A percentile compares a stretch with the other conserved stretches of the same genome.
These are phyloP conservation scores for Colletotrichum truncatum DNA, from an alignment of 2,329 filamentous ascomycete genomes.

Conservation along the genomic window DNA sequence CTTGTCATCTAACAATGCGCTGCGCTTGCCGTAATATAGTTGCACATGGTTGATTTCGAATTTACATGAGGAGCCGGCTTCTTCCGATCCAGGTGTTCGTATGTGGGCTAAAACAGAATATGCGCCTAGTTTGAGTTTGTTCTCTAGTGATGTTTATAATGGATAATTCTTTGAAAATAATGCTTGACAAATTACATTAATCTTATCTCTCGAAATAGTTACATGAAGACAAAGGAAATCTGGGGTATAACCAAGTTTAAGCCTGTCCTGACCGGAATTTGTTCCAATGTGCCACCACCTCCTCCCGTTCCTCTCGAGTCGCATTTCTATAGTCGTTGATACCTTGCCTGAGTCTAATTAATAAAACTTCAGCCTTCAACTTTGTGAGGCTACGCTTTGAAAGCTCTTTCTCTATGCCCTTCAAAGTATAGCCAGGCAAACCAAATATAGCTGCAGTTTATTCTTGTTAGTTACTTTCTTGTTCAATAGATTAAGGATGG, in stretches of 20 bases:
- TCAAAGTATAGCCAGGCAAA: constrained; percentile 59
- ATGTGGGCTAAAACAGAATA: too few relatives aligned
- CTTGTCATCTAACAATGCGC: too few relatives aligned
- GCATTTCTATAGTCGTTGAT: constrained; percentile 39
- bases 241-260: constrained; percentile 10
- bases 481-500: too few relatives aligned
- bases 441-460: constrained; percentile 50
- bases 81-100: too few relatives aligned
- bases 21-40: too few relatives aligned
- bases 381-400: constrained; percentile 42
- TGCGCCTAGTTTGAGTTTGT: too few relatives aligned
- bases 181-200: too few relatives aligned
- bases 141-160: too few relatives aligned
- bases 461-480: constrained; percentile 12
- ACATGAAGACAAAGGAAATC: constrained; percentile 8
- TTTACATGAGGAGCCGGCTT: too few relatives aligned
- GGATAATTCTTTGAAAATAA: too few relatives aligned
- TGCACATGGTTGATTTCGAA: too few relatives aligned
- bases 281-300: constrained; percentile 39
- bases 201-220: too few relatives aligned
- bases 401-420: constrained; percentile 61
- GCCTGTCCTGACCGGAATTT: neutral
- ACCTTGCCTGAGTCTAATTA: constrained; percentile 41
- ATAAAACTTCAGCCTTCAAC: constrained; percentile 42
- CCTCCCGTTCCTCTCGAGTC: constrained; percentile 33